A percentile compares a stretch with the other conserved stretches of the same genome.
These are phyloP conservation scores for Colletotrichum acutatum DNA, from an alignment of 2,329 filamentous ascomycete species.

Conservation along the genomic window DNA sequence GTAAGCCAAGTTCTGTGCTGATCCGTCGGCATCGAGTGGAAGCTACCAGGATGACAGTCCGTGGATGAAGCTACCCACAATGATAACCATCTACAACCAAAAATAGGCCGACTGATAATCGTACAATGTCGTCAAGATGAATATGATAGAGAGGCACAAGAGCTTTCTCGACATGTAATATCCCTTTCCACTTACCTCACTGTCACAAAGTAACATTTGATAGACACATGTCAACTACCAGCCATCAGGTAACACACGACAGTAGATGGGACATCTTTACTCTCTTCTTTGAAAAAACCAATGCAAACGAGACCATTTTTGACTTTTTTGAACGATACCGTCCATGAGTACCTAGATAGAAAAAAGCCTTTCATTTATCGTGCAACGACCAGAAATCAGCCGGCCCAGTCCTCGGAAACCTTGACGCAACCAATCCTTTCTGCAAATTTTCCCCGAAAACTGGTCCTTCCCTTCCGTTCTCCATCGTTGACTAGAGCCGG, in stretches of 20 bases:
- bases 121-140: no score
- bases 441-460: conserved; percentile 34
- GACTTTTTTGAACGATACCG: conserved; percentile 37
- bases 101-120: no score
- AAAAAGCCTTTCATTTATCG: conserved; percentile 37
- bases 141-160: no score
- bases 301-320: conserved; percentile 37
- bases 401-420: conserved; percentile 35
- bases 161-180: no score
- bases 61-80: no score
- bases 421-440: conserved; percentile 34
- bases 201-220: no score
- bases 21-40: no score
- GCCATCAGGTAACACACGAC: background rate
- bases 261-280: background rate
- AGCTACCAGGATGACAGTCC: no score
- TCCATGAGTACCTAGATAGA: conserved; percentile 35
- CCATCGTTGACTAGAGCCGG: conserved; percentile 34
- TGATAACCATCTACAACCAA: no score
- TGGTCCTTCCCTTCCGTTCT: conserved; percentile 35
- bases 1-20: no score
- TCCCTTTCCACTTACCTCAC: no score
- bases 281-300: conserved; percentile 11
- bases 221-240: background rate
- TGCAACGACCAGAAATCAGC: conserved; percentile 36